Percentiles rank a stretch among this genome's conserved stretches.
Conservation (phyloP, 2,329 filamentous ascomycete species). For the Pseudogymnoascus sp. region DNA sequence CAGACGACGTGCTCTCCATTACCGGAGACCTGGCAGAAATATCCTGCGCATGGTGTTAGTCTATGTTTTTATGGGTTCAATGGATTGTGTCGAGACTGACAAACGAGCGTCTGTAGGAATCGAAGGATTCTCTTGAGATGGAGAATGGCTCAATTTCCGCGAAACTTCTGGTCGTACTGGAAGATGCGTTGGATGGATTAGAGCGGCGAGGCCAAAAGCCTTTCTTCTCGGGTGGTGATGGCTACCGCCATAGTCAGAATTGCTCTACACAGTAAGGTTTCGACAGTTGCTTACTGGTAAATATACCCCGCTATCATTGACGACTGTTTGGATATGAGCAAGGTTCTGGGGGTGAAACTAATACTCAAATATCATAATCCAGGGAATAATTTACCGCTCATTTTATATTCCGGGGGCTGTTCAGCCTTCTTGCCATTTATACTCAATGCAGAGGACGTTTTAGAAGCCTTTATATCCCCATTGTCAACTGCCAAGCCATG, state of each 20-base stretch:
- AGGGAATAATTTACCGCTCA: slow-evolving; percentile 55
- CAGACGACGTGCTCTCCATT: slow-evolving; percentile 43
- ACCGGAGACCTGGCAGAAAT: slow-evolving; percentile 83
- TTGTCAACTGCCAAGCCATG: slow-evolving; percentile 49
- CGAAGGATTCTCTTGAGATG: slow-evolving; percentile 93
- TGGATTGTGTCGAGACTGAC: slow-evolving; percentile 43
- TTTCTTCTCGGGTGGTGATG: slow-evolving; percentile 82
- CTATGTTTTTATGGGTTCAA: neutral
- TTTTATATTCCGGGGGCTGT: slow-evolving; percentile 63
- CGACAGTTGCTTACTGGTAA: slow-evolving; percentile 58
- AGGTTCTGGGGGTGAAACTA: neutral
- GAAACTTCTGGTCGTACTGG: slow-evolving; percentile 48
- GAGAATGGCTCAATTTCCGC: slow-evolving; percentile 87
- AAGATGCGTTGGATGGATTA: slow-evolving; percentile 46
- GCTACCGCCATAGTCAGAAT: slow-evolving; percentile 38
- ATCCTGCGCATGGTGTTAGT: slow-evolving; percentile 49
- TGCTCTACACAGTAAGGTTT: neutral
- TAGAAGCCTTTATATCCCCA: slow-evolving; percentile 54
- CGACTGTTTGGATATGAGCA: slow-evolving; percentile 51
- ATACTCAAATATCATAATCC: slow-evolving; percentile 13
- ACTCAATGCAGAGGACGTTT: slow-evolving; percentile 53
- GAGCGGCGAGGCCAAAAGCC: slow-evolving; percentile 58
- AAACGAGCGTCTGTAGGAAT: slow-evolving; percentile 92
- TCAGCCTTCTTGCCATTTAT: slow-evolving; percentile 49
- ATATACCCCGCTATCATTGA: slow-evolving; percentile 92